phyloP scores from a whole-genome alignment of 257 asterid species.

The Rehmannia glutinosa region DNA sequence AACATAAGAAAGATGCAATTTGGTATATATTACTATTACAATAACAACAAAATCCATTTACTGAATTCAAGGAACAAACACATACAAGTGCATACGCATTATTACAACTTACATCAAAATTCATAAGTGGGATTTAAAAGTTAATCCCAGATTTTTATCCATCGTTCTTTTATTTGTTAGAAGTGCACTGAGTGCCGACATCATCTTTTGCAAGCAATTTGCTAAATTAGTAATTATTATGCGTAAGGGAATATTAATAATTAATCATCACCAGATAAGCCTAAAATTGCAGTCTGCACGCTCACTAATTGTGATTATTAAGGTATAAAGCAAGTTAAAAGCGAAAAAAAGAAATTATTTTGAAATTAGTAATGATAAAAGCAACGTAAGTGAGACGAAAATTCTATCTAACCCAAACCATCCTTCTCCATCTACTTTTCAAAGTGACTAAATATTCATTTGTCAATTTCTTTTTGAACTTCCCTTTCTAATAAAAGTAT shows the following conservation, averaged over 20 bases:
- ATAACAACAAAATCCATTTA: background rate
- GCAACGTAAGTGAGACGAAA: slow-evolving; percentile 10
- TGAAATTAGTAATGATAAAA: background rate
- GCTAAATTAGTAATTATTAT: background rate
- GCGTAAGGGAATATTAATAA: background rate
- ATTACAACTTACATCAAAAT: background rate
- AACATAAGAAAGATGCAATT: no score
- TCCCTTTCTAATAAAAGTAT: background rate
- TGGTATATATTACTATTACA: no score
- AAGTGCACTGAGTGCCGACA: slow-evolving; percentile 12
- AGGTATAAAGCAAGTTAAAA: slow-evolving; percentile 8
- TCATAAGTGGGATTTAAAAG: no score
- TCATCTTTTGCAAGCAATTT: background rate
- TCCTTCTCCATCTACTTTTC: background rate
- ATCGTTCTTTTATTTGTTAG: background rate
- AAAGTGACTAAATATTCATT: background rate
- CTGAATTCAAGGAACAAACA: background rate
- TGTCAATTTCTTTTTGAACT: background rate
- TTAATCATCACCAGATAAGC: background rate
- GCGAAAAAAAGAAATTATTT: background rate
- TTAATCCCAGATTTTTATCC: background rate
- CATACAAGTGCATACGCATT: background rate
- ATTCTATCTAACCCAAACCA: background rate
- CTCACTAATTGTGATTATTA: slow-evolving; percentile 6
- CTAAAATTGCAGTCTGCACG: slow-evolving; percentile 13